Percentiles rank a stretch among this genome's conserved stretches.
Evolutionary conservation across 768 basidiomycete genomes (phyloP).

Genomic region (Suillus subluteus): DNA sequence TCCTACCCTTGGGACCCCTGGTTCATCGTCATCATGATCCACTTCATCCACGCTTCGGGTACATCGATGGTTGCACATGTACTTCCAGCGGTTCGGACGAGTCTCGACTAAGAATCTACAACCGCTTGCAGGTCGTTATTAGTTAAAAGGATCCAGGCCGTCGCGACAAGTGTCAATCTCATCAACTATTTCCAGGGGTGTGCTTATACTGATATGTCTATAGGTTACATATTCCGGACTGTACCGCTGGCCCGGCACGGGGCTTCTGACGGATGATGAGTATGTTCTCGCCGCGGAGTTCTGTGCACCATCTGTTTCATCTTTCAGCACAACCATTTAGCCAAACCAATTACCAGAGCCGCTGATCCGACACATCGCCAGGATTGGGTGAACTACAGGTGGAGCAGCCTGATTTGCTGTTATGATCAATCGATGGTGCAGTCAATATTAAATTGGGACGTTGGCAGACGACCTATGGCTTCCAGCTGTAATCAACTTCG

Average conservation of each 20-base stretch:
- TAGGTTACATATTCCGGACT: not conserved
- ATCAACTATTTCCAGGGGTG: not conserved
- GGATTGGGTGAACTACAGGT: not conserved
- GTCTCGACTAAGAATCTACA: not conserved
- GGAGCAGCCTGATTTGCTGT: not conserved
- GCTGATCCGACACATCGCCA: not conserved
- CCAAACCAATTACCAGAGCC: not conserved
- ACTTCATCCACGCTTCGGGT: not conserved
- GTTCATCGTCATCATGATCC: not conserved
- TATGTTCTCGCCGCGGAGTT: not conserved
- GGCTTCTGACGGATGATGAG: not conserved
- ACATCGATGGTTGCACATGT: not conserved
- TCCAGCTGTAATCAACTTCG: not conserved
- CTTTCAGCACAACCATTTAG: not conserved
- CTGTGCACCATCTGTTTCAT: not conserved
- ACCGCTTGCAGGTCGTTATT: not conserved
- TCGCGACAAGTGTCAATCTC: not conserved
- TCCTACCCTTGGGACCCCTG: too few relatives aligned
- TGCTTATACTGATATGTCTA: not conserved
- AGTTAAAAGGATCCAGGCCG: not conserved
- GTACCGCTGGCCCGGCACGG: not conserved
- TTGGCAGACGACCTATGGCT: not conserved
- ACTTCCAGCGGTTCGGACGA: not conserved
- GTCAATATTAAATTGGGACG: not conserved
- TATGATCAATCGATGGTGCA: too few relatives aligned